phyloP scores from a whole-genome alignment of 768 basidiomycete genomes.

The Gymnopilus dilepis region DNA sequence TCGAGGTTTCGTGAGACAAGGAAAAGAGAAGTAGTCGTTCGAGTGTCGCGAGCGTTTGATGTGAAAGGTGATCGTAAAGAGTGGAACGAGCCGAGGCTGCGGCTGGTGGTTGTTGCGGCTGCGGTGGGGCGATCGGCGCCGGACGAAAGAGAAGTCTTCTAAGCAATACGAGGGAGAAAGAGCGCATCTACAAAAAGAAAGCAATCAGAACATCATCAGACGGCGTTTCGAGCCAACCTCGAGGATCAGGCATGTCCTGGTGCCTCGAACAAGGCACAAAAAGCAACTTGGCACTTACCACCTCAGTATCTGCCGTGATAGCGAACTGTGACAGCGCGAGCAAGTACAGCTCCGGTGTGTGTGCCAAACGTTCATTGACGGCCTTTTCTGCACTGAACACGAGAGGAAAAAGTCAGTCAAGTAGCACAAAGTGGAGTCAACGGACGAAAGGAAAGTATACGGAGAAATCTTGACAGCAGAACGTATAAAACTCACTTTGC shows the following conservation, averaged over 20 bases:
- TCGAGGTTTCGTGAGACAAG: slow-evolving; percentile 61
- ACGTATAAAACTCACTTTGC: slow-evolving; percentile 54
- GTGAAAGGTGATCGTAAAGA: slow-evolving; percentile 78
- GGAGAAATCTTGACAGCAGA: neutral
- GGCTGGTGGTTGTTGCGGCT: slow-evolving; percentile 17
- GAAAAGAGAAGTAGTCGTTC: slow-evolving; percentile 77
- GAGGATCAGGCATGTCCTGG: neutral
- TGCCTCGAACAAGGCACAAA: neutral
- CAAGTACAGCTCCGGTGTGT: slow-evolving; percentile 80
- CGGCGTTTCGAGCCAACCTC: neutral
- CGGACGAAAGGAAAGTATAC: neutral
- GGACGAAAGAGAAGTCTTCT: slow-evolving; percentile 79
- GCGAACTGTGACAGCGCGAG: slow-evolving; percentile 83
- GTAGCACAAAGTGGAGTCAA: too few relatives aligned
- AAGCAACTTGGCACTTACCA: slow-evolving; percentile 51
- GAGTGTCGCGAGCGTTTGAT: slow-evolving; percentile 66
- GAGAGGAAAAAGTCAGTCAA: neutral
- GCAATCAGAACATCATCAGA: neutral
- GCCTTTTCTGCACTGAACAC: slow-evolving; percentile 71
- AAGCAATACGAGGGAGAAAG: slow-evolving; percentile 81
- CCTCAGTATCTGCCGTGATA: slow-evolving; percentile 76
- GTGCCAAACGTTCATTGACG: slow-evolving; percentile 79
- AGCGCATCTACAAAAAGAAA: slow-evolving; percentile 66
- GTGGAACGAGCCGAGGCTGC: slow-evolving; percentile 47
- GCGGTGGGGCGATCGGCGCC: slow-evolving; percentile 35